phyloP scores from a whole-genome alignment of 108 stramenopile genomes.

The Conticribra weissflogii region DNA sequence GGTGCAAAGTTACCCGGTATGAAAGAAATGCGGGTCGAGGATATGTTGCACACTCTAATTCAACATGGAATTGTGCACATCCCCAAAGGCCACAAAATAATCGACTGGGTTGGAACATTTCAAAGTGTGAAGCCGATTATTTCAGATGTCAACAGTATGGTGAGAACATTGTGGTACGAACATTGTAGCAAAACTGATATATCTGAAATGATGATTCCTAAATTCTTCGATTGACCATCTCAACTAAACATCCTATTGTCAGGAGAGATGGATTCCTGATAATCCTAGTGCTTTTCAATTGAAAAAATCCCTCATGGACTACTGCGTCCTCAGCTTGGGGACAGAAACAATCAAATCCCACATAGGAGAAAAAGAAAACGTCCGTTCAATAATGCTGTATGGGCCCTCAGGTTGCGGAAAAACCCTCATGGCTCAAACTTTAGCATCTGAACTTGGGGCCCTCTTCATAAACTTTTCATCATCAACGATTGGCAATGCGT shows the following conservation, averaged over 20 bases:
- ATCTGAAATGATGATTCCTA: background rate
- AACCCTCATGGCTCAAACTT: constrained; percentile 80
- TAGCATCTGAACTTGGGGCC: constrained; percentile 81
- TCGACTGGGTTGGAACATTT: constrained; percentile 62
- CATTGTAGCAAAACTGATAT: too few species aligned
- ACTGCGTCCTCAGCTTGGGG: constrained; percentile 74
- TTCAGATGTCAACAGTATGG: constrained; percentile 34
- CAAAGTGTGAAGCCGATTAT: constrained; percentile 26
- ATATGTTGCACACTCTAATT: constrained; percentile 70
- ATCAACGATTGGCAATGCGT: constrained; percentile 54
- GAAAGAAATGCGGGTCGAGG: constrained; percentile 63
- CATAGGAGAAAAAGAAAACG: constrained; percentile 40
- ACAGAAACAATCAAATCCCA: constrained; percentile 37
- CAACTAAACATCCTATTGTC: background rate
- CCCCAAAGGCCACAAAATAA: constrained; percentile 15
- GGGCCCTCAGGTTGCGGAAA: constrained; percentile 79
- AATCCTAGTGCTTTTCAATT: constrained; percentile 79
- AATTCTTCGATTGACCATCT: background rate
- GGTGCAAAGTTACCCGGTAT: constrained; percentile 69
- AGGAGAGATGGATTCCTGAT: constrained; percentile 65
- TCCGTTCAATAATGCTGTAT: constrained; percentile 74
- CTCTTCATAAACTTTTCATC: constrained; percentile 81
- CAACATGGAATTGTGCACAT: constrained; percentile 61
- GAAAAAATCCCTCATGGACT: constrained; percentile 70
- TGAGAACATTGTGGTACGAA: too few species aligned